Conservation (phyloP, 202 grass and related monocot species). For the Setaria viridis region DNA sequence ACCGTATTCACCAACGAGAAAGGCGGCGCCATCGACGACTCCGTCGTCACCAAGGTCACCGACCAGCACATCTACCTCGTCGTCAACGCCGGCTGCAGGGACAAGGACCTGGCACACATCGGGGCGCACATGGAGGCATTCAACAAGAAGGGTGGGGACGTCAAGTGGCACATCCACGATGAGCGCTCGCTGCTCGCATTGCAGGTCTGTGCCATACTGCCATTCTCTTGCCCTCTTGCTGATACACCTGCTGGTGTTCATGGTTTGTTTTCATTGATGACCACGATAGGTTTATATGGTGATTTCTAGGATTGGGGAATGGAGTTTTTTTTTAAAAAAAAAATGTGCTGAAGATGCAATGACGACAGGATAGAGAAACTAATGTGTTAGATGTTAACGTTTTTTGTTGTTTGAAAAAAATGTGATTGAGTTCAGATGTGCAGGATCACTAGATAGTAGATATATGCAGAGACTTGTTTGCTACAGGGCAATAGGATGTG, state of each 20-base stretch:
- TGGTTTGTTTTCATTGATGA: constrained; percentile 22
- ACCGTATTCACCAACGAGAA: constrained; percentile 96
- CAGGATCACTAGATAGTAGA: constrained; percentile 6
- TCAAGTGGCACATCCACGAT: constrained; percentile 93
- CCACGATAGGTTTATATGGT: not conserved
- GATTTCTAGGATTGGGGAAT: not conserved
- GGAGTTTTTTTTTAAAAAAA: not conserved
- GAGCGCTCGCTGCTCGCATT: constrained; percentile 92
- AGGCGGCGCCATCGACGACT: constrained; percentile 94
- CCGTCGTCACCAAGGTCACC: constrained; percentile 83
- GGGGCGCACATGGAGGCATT: constrained; percentile 84
- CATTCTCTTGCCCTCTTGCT: not conserved
- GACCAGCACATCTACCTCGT: constrained; percentile 94
- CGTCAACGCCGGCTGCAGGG: constrained; percentile 96
- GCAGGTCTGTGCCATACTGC: constrained; percentile 53
- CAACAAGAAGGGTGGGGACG: constrained; percentile 78
- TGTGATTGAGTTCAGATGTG: not conserved
- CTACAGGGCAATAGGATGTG: too few relatives aligned
- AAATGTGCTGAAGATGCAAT: not conserved
- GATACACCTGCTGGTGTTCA: not conserved
- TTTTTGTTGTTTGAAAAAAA: not conserved
- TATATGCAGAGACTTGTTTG: not conserved
- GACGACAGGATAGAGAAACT: not conserved
- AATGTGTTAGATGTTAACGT: not conserved
- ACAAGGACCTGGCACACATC: constrained; percentile 95